Evolutionary conservation across 371 early-diverging fungal genomes (phyloP), one percentile per base, ranked within the genome.

Genomic region (Blyttiomyces sp.): DNA sequence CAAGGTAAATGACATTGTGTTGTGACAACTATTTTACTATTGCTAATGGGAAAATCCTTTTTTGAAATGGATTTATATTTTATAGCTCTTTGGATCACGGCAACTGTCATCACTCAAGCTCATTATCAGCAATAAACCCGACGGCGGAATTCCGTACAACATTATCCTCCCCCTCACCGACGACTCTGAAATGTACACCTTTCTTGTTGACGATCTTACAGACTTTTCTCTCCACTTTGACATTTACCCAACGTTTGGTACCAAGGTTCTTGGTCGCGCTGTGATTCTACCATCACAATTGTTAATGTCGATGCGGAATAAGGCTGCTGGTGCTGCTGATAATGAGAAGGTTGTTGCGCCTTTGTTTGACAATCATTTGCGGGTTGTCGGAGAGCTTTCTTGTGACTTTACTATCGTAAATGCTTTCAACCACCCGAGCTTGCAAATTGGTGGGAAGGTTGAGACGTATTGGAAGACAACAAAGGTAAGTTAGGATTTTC

Each of bases 381-480:
- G 87, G 54, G 87, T 94, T 0, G 88, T 97, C 28, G 98, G 95
- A 0, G 94, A 96, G 64, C 66, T 96, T 3, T 72, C 84, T 13
- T 91, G 94, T 59, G 88, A 84, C 55, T 90, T 87, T 57, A 77
- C 87, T 7, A 82, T 94, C 0, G 85, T 97, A 30, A 82, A 83
- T 49, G 94, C 98, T 0, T 94, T 96, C 71, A 77, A 79, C 32
- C 94, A 92, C 34, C 88, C 91, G 0, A 81, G 85, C 19, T 72
- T 96, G 50, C 86, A 88, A 66, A 92, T 96, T 59, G 96, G 95
- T 9, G 97, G 97, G 23, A 84, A 87, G 24, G 86, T 95, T 32
- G 94, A 93, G 64, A 96, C 97, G 0, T 96, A 96, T 57, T 96
- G 97, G 97, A 95, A 95, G 74, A 88, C 94, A 2, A 91, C 92